Percentiles rank a stretch among this genome's conserved stretches.
Conservation (phyloP, 441 rosid species). For the Euphorbia schlechtendalii region DNA sequence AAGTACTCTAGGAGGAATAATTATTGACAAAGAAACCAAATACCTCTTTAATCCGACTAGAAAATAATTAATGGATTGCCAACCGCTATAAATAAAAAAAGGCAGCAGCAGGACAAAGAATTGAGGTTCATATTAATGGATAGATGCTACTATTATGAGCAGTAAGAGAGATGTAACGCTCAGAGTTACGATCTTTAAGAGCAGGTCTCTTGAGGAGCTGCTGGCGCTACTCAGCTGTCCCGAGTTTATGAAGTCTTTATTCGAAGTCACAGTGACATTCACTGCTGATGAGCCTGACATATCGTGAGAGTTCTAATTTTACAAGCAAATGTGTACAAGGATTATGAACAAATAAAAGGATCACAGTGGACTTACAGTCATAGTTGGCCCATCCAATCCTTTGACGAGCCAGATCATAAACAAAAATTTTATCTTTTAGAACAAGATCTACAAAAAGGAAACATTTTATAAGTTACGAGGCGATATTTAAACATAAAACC, state of each 20-base stretch:
- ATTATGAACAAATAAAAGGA: neutral
- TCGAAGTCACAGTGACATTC: conserved; percentile 65
- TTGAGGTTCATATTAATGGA: too few relatives aligned
- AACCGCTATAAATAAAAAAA: too few relatives aligned
- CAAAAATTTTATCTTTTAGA: conserved; percentile 82
- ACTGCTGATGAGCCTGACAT: conserved; percentile 64
- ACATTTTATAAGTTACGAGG: too few relatives aligned
- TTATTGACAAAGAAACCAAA: conserved; percentile 13
- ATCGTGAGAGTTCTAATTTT: too few relatives aligned
- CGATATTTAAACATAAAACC: too few relatives aligned
- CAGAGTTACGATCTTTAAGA: too few relatives aligned
- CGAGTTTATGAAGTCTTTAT: conserved; percentile 64
- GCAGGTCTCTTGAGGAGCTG: conserved; percentile 40
- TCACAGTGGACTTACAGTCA: conserved; percentile 52
- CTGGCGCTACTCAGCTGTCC: conserved; percentile 57
- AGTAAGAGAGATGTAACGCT: conserved; percentile 32
- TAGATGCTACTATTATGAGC: conserved; percentile 27
- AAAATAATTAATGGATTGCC: too few relatives aligned
- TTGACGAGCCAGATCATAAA: conserved; percentile 79
- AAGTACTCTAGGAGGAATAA: conserved; percentile 22
- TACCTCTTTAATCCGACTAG: conserved; percentile 35
- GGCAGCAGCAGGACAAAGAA: too few relatives aligned
- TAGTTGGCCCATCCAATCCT: conserved; percentile 92
- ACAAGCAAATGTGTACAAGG: too few relatives aligned
- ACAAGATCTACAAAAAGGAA: conserved; percentile 89